Evolutionary conservation across 495 filamentous ascomycete species (phyloP).

Genomic region (Chlorociboria aeruginascens): DNA sequence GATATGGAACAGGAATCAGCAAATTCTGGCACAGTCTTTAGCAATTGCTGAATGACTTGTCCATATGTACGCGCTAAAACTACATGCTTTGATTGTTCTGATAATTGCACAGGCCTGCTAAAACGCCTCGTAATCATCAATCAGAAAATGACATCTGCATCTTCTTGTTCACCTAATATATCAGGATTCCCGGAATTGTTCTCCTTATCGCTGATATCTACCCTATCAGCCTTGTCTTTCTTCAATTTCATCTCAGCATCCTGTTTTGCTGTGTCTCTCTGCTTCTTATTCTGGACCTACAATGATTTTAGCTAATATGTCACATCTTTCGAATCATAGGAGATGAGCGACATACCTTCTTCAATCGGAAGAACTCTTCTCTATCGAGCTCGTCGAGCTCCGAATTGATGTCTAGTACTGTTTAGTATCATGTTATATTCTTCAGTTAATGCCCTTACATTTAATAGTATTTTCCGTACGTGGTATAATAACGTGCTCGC

Average conservation of each 20-base stretch:
- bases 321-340: background rate
- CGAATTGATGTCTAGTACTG: conserved; percentile 75
- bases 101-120: background rate
- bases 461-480: conserved; percentile 98
- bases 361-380: conserved; percentile 96
- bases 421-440: background rate
- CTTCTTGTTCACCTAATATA: conserved; percentile 72
- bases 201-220: conserved; percentile 28
- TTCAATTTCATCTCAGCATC: conserved; percentile 60
- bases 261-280: conserved; percentile 62
- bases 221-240: conserved; percentile 23
- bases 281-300: conserved; percentile 77
- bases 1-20: background rate
- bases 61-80: conserved; percentile 14
- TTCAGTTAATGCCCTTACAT: conserved; percentile 37
- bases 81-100: conserved; percentile 7
- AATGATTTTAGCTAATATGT: background rate
- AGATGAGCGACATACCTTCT: conserved; percentile 50
- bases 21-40: background rate
- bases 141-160: conserved; percentile 94
- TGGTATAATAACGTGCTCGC: conserved; percentile 95
- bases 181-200: conserved; percentile 35
- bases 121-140: background rate
- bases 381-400: conserved; percentile 96
- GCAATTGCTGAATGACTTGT: conserved; percentile 2